Percentiles rank a stretch among this genome's conserved stretches.
These are phyloP conservation scores for Cladosporium sp. DNA, from an alignment of 2,329 filamentous ascomycete species.

Conservation along the genomic window DNA sequence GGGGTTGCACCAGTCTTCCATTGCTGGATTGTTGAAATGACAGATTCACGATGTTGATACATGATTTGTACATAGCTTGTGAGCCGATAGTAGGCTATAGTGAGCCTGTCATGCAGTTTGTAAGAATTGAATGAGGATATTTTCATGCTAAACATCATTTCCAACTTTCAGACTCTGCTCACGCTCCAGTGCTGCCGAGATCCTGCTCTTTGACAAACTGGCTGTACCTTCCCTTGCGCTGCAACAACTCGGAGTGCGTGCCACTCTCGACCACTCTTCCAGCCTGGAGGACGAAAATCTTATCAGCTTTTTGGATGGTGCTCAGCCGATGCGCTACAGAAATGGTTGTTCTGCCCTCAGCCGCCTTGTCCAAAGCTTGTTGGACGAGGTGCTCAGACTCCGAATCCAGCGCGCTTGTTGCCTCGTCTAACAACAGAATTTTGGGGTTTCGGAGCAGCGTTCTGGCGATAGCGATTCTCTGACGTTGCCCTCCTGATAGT, in stretches of 20 bases:
- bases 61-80: too few relatives aligned
- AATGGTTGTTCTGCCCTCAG: constrained; percentile 35
- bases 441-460: constrained; percentile 20
- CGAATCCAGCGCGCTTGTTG: constrained; percentile 23
- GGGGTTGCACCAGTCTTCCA: background rate
- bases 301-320: constrained; percentile 38
- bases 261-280: constrained; percentile 38
- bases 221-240: constrained; percentile 36
- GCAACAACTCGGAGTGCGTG: constrained; percentile 34
- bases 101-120: too few relatives aligned
- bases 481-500: constrained; percentile 23
- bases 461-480: constrained; percentile 22
- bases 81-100: too few relatives aligned
- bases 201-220: constrained; percentile 11
- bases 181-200: background rate
- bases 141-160: background rate
- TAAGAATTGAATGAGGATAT: background rate
- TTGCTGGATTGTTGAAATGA: background rate
- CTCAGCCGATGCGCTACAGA: constrained; percentile 41
- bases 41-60: too few relatives aligned
- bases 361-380: constrained; percentile 29
- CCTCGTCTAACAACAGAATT: constrained; percentile 23
- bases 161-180: background rate
- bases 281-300: constrained; percentile 39
- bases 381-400: constrained; percentile 23